phyloP scores from a whole-genome alignment of 352 stramenopile genomes.

The Pythium brachiatum region DNA sequence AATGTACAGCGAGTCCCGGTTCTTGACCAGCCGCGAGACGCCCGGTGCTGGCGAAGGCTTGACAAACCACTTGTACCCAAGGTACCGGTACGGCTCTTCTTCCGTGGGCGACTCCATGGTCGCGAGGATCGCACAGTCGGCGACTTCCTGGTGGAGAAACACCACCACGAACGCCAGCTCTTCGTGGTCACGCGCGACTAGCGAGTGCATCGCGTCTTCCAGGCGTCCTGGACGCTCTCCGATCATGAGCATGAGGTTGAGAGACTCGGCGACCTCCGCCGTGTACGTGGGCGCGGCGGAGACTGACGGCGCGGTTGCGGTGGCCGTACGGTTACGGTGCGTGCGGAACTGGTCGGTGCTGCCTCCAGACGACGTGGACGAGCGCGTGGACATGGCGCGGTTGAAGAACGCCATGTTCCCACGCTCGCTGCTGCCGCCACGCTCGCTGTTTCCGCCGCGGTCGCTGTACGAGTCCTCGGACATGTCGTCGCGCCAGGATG shows the following conservation, averaged over 20 bases:
- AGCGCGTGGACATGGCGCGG: neutral
- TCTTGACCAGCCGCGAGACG: slow-evolving; percentile 33
- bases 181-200: slow-evolving; percentile 44
- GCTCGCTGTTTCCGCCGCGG: too few relatives aligned
- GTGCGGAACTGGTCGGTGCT: neutral
- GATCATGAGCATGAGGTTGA: slow-evolving; percentile 23
- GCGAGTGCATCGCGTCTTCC: slow-evolving; percentile 47
- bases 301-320: neutral
- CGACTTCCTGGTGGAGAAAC: slow-evolving; percentile 54
- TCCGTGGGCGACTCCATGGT: slow-evolving; percentile 46
- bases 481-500: slow-evolving; percentile 2
- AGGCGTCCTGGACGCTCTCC: slow-evolving; percentile 34
- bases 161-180: slow-evolving; percentile 49
- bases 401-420: neutral
- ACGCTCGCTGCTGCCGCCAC: neutral
- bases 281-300: slow-evolving; percentile 9
- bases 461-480: slow-evolving; percentile 18
- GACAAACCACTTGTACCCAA: slow-evolving; percentile 63
- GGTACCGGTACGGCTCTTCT: slow-evolving; percentile 42
- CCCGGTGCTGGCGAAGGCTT: slow-evolving; percentile 26
- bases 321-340: neutral
- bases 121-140: slow-evolving; percentile 48
- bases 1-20: slow-evolving; percentile 48
- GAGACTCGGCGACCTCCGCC: slow-evolving; percentile 15
- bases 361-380: slow-evolving; percentile 7